Evolutionary conservation across 108 stramenopile genomes (phyloP).

Genomic region (Schizochytrium sp.): DNA sequence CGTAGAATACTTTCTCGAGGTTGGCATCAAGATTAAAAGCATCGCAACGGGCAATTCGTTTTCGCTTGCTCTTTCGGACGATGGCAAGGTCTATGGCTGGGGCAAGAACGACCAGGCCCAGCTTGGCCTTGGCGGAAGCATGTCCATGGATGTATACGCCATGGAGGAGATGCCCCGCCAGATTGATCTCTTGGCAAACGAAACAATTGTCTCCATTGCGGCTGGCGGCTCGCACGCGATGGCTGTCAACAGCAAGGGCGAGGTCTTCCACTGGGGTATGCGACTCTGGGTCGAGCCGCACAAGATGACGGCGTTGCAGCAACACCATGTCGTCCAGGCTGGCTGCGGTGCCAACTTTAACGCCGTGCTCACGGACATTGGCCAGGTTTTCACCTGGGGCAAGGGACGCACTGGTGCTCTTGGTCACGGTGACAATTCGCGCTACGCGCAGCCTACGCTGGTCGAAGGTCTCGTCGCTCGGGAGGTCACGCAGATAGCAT

Average conservation of each 20-base stretch:
- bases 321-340: neutral
- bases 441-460: neutral
- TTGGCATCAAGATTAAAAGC: slow-evolving; percentile 7
- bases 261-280: slow-evolving; percentile 51
- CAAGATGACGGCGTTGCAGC: neutral
- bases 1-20: slow-evolving; percentile 24
- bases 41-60: slow-evolving; percentile 40
- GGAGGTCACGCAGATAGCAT: neutral
- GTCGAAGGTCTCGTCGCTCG: neutral
- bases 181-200: slow-evolving; percentile 1
- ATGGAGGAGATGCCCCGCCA: slow-evolving; percentile 45
- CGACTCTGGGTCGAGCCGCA: slow-evolving; percentile 28
- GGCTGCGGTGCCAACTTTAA: neutral
- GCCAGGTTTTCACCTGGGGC: neutral
- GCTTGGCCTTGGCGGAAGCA: slow-evolving; percentile 48
- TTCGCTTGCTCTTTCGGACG: slow-evolving; percentile 29
- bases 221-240: slow-evolving; percentile 35
- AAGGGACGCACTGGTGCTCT: neutral
- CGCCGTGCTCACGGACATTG: neutral
- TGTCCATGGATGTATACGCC: slow-evolving; percentile 52
- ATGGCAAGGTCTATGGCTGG: slow-evolving; percentile 43
- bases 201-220: neutral
- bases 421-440: slow-evolving; percentile 9
- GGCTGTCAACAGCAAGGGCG: slow-evolving; percentile 37
- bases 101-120: slow-evolving; percentile 50